Base-by-base conservation (phyloP, 495 filamentous ascomycete genomes). In the Aspergillus sparsus region DNA sequence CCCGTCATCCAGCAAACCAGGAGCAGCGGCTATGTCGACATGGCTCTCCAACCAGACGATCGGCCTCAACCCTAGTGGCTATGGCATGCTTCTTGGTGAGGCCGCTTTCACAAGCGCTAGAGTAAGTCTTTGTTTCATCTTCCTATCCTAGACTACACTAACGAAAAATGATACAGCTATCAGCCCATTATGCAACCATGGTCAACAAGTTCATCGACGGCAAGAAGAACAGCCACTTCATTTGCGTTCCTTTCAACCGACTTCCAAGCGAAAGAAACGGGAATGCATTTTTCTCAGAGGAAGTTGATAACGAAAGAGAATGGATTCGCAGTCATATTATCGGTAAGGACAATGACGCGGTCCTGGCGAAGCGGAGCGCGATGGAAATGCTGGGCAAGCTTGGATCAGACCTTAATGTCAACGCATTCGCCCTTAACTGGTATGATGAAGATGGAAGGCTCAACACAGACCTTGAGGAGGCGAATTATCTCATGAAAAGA, bases 391-490 rank as follows among this genome's bases (percentile, higher is more conserved):
- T 83, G 12, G 62, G 70, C 9, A 68, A 65, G 4, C 64, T 81
- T 0, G 77, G 78, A 4, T 76, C 74, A 2, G 78, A 82, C 44
- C 65, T 79, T 33, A 80, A 74, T 49, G 77, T 83, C 68, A 81
- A 83, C 57, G 71, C 70, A 7, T 79, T 82, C 62, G 65, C 72
- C 0, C 62, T 71, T 35, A 82, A 82, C 62, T 61, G 54, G 58
- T 46, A 65, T 5, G 65, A 75, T 49, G 54, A 57, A 1, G 66
- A 78, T 45, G 74, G 72, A 7, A 68, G 32, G 1, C 66, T 75
- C 34, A 81, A 80, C 58, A 67, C 62, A 6, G 74, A 79, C 52
- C 74, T 82, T n/a, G 77, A 79, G 58, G 75, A 80, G 68, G 77
- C 78, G 18, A 81, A 83, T 49, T 77, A 80, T 55, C 67, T 82